Percentiles rank a stretch among this genome's conserved stretches.
Evolutionary conservation across 768 basidiomycete species (phyloP).

Genomic region (Cyclocybe cylindracea): DNA sequence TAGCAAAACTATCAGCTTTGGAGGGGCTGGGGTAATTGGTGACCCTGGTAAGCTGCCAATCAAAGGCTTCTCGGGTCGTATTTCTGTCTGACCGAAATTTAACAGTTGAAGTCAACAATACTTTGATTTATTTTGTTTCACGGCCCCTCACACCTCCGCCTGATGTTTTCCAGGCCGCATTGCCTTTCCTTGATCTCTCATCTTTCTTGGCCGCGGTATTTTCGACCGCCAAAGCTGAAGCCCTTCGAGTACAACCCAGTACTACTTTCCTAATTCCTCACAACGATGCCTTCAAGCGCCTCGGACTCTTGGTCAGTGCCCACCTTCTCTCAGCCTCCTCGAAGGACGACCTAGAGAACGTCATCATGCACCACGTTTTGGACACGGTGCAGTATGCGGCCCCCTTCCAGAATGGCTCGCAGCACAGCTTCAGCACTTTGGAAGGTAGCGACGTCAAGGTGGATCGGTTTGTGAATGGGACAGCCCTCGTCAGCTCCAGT

Average conservation of each 20-base stretch:
- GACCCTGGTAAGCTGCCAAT: slow-evolving; percentile 60
- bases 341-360: slow-evolving; percentile 76
- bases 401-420: slow-evolving; percentile 60
- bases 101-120: slow-evolving; percentile 72
- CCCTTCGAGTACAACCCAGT: slow-evolving; percentile 60
- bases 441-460: slow-evolving; percentile 85
- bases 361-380: slow-evolving; percentile 88
- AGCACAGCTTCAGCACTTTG: slow-evolving; percentile 75
- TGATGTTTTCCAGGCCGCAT: slow-evolving; percentile 77
- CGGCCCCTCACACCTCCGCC: slow-evolving; percentile 80
- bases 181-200: slow-evolving; percentile 84
- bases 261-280: slow-evolving; percentile 86
- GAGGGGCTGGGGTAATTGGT: slow-evolving; percentile 78
- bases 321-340: slow-evolving; percentile 82
- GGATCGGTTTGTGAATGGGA: slow-evolving; percentile 53
- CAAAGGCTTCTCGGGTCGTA: not conserved
- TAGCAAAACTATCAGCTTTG: slow-evolving; percentile 70
- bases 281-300: slow-evolving; percentile 84
- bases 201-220: slow-evolving; percentile 90
- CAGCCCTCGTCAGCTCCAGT: slow-evolving; percentile 59
- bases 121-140: slow-evolving; percentile 88
- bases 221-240: slow-evolving; percentile 80
- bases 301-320: slow-evolving; percentile 82
- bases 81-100: slow-evolving; percentile 1
- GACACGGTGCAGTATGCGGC: slow-evolving; percentile 73